Base-by-base conservation (phyloP, 371 early-diverging fungal species). In the Spiromyces aspiralis region DNA sequence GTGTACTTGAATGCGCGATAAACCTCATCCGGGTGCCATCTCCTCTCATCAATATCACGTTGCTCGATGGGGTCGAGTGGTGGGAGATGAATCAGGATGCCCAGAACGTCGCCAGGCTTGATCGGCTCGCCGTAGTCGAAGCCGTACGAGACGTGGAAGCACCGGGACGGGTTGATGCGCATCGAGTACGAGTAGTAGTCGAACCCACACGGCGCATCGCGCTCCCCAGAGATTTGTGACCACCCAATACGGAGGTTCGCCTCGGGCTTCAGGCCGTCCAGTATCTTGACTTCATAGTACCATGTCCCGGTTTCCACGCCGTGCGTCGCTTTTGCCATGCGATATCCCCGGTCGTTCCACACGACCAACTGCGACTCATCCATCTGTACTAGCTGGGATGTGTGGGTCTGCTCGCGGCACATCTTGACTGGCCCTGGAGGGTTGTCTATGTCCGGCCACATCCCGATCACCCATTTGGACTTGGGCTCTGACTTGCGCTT, bases 291-390 rank as follows among this genome's bases (percentile, higher is more conserved):
- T 55, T 84, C 84, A 59, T 64, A 84, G 59, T 83, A 84, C 82
- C 82, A 84, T 4, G 69, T 60, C 2, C 86, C 86, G 16, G 72
- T 66, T 55, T 70, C 73, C 4, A 79, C 76, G 4, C 84, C 85
- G 48, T 85, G 84, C 6, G 78, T 71, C 4, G 85, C 73, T 57
- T 85, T 84, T 27, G 79, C 74, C 75, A 78, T 70, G 1, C 86
- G 65, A 56, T 84, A 84, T 0, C 84, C 84, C 56, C 76, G 75
- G 35, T 77, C 82, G 45, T 77, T 80, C 55, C 64, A 70, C 21
- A 76, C 72, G 2, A 70, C 64, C 47, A 62, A 47, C 12, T 74
- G 70, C 49, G 64, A 64, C 24, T 60, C 59, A 4, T 43, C 48
- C 21, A 79, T 57, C 42, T 67, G 67, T 57, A 79, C 67, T 57